These are phyloP conservation scores for Cetradonia linearis DNA, from an alignment of 495 filamentous ascomycete species.

Conservation along the genomic window DNA sequence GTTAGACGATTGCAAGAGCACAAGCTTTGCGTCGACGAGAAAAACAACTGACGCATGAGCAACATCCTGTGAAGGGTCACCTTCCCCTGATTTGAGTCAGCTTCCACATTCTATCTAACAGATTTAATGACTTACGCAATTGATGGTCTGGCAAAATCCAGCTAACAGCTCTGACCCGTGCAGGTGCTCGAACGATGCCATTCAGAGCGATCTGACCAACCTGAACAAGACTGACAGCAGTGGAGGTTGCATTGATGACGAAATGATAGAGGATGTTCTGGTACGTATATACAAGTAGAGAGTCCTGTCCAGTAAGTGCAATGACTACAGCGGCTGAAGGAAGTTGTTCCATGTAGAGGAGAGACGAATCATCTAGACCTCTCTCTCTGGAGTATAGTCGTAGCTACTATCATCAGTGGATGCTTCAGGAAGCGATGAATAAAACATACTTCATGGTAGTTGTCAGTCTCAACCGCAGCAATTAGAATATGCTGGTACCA, in stretches of 20 bases:
- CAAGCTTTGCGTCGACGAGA: conserved; percentile 90
- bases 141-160: conserved; percentile 94
- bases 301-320: conserved; percentile 82
- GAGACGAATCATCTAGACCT: conserved; percentile 57
- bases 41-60: conserved; percentile 90
- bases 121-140: conserved; percentile 44
- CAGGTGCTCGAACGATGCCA: conserved; percentile 88
- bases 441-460: conserved; percentile 58
- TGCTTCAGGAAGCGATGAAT: not conserved
- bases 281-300: conserved; percentile 89
- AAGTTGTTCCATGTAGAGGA: conserved; percentile 66
- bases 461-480: conserved; percentile 79
- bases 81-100: conserved; percentile 47
- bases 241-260: conserved; percentile 61
- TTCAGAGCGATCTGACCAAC: conserved; percentile 96
- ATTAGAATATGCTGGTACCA: conserved; percentile 97
- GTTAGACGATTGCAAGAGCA: conserved; percentile 76
- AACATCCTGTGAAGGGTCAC: conserved; percentile 93
- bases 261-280: conserved; percentile 95
- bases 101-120: not conserved
- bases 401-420: conserved; percentile 39
- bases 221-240: conserved; percentile 68
- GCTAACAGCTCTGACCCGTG: conserved; percentile 81
- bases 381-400: conserved; percentile 86
- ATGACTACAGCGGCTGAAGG: conserved; percentile 78